Conservation (phyloP, 495 filamentous ascomycete genomes). For the Lentithecium fluviatile region DNA sequence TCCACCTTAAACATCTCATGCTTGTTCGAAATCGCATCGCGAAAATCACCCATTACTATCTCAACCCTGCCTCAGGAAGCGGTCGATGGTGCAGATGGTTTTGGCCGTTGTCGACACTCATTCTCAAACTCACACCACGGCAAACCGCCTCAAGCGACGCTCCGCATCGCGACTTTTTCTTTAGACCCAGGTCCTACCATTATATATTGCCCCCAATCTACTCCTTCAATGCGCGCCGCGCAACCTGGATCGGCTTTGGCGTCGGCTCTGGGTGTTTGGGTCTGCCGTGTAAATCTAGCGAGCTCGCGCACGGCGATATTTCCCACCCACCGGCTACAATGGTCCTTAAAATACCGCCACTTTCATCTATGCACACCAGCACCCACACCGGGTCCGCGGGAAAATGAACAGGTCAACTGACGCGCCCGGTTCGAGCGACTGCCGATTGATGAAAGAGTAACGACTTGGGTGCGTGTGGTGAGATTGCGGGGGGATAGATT, state of each 20-base stretch:
- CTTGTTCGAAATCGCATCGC: too few species aligned
- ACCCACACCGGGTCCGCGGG: slow-evolving; percentile 14
- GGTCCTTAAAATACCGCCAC: slow-evolving; percentile 7
- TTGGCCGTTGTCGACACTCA: too few species aligned
- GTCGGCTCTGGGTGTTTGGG: too few species aligned
- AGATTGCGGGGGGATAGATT: slow-evolving; percentile 26
- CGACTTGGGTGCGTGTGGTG: slow-evolving; percentile 11
- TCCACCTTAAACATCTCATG: too few species aligned
- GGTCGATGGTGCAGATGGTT: too few species aligned
- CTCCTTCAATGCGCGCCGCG: neutral
- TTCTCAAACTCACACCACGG: too few species aligned
- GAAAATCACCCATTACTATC: too few species aligned
- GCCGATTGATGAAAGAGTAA: slow-evolving; percentile 15
- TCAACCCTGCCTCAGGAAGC: too few species aligned
- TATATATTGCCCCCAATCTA: slow-evolving; percentile 11
- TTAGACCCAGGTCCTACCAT: slow-evolving; percentile 9
- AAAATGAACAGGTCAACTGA: slow-evolving; percentile 28
- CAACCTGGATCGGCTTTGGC: slow-evolving; percentile 25
- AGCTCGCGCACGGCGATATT: neutral
- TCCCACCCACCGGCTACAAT: neutral
- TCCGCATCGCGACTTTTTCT: neutral
- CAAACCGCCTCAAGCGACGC: neutral
- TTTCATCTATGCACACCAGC: slow-evolving; percentile 1
- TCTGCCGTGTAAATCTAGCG: neutral
- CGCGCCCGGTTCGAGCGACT: slow-evolving; percentile 19